Conservation (phyloP, 495 filamentous ascomycete genomes). For the Talaromyces ruber region DNA sequence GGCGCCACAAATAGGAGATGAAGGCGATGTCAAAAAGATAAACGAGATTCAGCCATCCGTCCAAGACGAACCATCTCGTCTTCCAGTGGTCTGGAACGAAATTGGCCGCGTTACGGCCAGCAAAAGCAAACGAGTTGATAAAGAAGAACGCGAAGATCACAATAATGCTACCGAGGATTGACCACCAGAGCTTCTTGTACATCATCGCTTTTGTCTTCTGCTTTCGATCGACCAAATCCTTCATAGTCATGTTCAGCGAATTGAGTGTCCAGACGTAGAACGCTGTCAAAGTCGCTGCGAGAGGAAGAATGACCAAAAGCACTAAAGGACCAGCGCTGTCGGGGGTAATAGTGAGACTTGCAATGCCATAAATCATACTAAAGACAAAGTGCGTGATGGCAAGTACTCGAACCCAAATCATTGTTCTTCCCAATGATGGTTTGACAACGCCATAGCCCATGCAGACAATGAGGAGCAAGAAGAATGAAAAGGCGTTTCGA, state of each 20-base stretch:
- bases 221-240: constrained; percentile 87
- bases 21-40: constrained; percentile 88
- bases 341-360: constrained; percentile 80
- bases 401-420: constrained; percentile 88
- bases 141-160: constrained; percentile 97
- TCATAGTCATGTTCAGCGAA: constrained; percentile 88
- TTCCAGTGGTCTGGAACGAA: constrained; percentile 96
- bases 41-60: constrained; percentile 95
- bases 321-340: constrained; percentile 68
- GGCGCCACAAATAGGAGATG: constrained; percentile 95
- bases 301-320: constrained; percentile 88
- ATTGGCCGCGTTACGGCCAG: constrained; percentile 68
- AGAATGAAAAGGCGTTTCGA: constrained; percentile 97
- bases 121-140: constrained; percentile 90
- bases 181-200: constrained; percentile 99
- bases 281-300: constrained; percentile 85
- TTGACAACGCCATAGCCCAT: constrained; percentile 99
- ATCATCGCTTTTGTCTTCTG: constrained; percentile 89
- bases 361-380: constrained; percentile 86
- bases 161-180: constrained; percentile 81
- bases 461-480: constrained; percentile 95
- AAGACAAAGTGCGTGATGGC: constrained; percentile 92
- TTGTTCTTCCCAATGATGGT: constrained; percentile 82
- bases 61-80: constrained; percentile 91
- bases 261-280: constrained; percentile 99